These are phyloP conservation scores for Friedmanniomyces simplex DNA, from an alignment of 495 filamentous ascomycete genomes.

Conservation along the genomic window DNA sequence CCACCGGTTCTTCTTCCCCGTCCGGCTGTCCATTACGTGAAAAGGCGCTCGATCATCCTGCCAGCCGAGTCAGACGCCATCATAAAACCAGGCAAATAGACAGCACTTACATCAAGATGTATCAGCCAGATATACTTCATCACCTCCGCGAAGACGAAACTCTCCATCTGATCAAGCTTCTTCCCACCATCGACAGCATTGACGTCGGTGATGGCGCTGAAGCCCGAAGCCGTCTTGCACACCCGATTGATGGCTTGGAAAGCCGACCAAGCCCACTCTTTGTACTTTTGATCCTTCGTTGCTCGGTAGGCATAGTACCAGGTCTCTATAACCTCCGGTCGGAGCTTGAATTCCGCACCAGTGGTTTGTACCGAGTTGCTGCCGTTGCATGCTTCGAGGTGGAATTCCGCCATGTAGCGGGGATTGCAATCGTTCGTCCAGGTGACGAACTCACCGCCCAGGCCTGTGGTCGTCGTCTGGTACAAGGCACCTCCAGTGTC, in stretches of 20 bases:
- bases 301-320: conserved; percentile 21
- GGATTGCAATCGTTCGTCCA: conserved; percentile 2
- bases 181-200: conserved; percentile 10
- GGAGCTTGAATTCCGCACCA: conserved; percentile 4
- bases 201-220: conserved; percentile 12
- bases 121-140: conserved; percentile 19
- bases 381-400: not conserved
- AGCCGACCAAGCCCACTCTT: conserved; percentile 17
- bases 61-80: not conserved
- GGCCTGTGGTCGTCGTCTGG: conserved; percentile 5
- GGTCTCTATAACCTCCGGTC: conserved; percentile 19
- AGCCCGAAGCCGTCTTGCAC: conserved; percentile 9
- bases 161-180: conserved; percentile 14
- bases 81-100: not conserved
- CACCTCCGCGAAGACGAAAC: conserved; percentile 13
- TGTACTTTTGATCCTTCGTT: conserved; percentile 16
- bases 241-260: conserved; percentile 6
- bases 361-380: conserved; percentile 9
- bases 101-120: conserved; percentile 8
- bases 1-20: conserved; percentile 11
- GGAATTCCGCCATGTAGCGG: not conserved
- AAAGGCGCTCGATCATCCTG: not conserved
- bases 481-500: conserved; percentile 8
- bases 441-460: conserved; percentile 1
- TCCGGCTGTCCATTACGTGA: conserved; percentile 9